phyloP scores from a whole-genome alignment of 257 asterid genomes.

The Solanum virginianum region DNA sequence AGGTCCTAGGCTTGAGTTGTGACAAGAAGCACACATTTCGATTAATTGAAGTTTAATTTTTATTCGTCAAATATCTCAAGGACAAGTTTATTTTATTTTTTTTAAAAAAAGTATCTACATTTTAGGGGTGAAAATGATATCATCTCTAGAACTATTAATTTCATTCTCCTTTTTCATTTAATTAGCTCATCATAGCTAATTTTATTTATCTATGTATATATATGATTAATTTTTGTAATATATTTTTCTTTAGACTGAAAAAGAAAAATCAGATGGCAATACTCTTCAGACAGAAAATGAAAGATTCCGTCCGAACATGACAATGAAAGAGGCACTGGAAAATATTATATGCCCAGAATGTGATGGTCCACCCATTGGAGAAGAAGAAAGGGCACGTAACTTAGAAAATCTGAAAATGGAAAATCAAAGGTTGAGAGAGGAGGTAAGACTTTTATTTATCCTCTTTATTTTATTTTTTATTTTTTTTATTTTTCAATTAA shows the following conservation, averaged over 20 bases:
- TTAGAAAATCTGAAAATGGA: not conserved
- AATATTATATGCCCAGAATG: constrained; percentile 29
- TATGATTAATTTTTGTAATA: not conserved
- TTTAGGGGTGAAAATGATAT: not conserved
- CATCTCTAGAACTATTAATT: not conserved
- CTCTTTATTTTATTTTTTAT: not conserved
- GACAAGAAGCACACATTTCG: not conserved
- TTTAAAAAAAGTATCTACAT: not conserved
- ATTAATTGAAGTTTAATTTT: not conserved
- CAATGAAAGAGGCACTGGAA: constrained; percentile 33
- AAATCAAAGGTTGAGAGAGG: not conserved
- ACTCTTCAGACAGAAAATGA: constrained; percentile 40
- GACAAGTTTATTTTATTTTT: too few relatives aligned
- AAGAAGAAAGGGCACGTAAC: constrained; percentile 17
- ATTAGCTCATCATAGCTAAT: not conserved
- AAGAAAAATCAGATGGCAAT: constrained; percentile 34
- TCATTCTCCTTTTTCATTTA: not conserved
- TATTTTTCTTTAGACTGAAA: constrained; percentile 25
- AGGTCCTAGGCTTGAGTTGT: too few relatives aligned
- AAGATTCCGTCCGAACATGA: constrained; percentile 33
- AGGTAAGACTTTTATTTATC: not conserved
- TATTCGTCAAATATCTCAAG: not conserved
- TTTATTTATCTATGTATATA: not conserved
- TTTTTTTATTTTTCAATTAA: too few relatives aligned
- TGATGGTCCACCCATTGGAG: constrained; percentile 17